Evolutionary conservation across 306 rosid genomes (phyloP).

Genomic region (Coriaria nepalensis): DNA sequence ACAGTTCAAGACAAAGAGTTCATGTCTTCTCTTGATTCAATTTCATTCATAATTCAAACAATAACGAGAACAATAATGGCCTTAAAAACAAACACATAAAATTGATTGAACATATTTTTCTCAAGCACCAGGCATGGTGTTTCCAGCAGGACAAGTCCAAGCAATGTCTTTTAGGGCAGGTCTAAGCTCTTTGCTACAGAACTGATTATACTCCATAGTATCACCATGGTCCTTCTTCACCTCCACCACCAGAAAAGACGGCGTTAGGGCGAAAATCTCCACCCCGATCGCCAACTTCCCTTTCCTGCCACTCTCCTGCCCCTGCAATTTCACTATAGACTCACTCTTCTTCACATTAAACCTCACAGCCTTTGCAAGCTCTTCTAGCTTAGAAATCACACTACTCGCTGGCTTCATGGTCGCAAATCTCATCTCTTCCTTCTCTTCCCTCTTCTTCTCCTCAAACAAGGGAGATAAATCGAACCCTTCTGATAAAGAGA

Average conservation of each 20-base stretch:
- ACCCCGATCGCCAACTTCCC: slow-evolving; percentile 49
- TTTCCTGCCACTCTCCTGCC: slow-evolving; percentile 43
- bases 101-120: neutral
- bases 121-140: slow-evolving; percentile 10
- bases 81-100: neutral
- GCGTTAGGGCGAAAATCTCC: slow-evolving; percentile 43
- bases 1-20: too few relatives aligned
- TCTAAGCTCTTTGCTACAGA: slow-evolving; percentile 56
- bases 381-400: slow-evolving; percentile 56
- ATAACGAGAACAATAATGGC: too few relatives aligned
- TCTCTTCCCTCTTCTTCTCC: slow-evolving; percentile 51
- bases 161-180: slow-evolving; percentile 59
- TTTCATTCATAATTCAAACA: too few relatives aligned
- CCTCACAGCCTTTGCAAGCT: slow-evolving; percentile 42
- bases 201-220: slow-evolving; percentile 48
- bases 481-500: slow-evolving; percentile 46
- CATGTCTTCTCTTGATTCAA: too few relatives aligned
- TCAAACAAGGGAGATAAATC: slow-evolving; percentile 53
- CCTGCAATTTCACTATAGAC: slow-evolving; percentile 35
- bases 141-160: slow-evolving; percentile 34
- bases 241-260: slow-evolving; percentile 54
- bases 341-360: slow-evolving; percentile 50
- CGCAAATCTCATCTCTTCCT: slow-evolving; percentile 54
- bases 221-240: slow-evolving; percentile 63
- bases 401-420: slow-evolving; percentile 50